Evolutionary conservation across 139 green algal genomes (phyloP).

Genomic region (Mychonastes homosphaera): DNA sequence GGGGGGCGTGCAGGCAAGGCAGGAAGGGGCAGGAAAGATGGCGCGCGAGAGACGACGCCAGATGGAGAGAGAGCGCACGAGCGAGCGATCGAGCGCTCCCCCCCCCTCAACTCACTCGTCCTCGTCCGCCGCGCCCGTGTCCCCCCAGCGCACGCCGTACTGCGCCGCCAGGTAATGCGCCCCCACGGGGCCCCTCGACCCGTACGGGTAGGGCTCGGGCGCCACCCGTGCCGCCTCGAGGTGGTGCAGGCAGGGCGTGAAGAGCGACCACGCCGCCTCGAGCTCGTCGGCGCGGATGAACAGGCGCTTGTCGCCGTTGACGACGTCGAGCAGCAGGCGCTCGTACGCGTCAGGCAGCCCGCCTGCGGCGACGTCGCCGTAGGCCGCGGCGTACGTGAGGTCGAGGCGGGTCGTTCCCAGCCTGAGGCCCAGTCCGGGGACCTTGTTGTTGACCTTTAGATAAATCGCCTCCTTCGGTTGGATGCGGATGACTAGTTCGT

Average conservation of each 20-base stretch:
- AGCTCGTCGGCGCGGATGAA: conserved; percentile 89
- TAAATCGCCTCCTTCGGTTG: conserved; percentile 98
- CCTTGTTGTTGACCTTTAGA: conserved; percentile 99
- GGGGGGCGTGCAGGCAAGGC: too few relatives aligned
- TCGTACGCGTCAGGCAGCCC: conserved; percentile 96
- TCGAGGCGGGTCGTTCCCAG: conserved; percentile 87
- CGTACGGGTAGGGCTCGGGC: conserved; percentile 97
- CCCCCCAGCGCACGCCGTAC: conserved; percentile 91
- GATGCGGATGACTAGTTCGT: conserved; percentile 98
- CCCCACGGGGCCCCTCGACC: conserved; percentile 86
- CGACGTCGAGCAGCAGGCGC: conserved; percentile 93
- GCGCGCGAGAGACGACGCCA: too few relatives aligned
- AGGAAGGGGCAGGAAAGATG: too few relatives aligned
- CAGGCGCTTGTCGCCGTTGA: conserved; percentile 73
- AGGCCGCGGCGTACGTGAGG: conserved; percentile 73
- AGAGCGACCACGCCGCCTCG: conserved; percentile 86
- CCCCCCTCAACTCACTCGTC: too few relatives aligned
- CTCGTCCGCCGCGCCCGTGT: conserved; percentile 32
- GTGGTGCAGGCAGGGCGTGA: conserved; percentile 75
- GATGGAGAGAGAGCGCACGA: too few relatives aligned
- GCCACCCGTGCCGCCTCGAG: conserved; percentile 33
- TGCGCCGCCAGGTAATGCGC: conserved; percentile 96
- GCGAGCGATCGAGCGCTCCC: too few relatives aligned
- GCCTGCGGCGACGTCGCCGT: conserved; percentile 43
- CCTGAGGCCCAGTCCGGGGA: conserved; percentile 89